Base-by-base conservation (phyloP, 768 basidiomycete genomes). In the Cyathus striatus region DNA sequence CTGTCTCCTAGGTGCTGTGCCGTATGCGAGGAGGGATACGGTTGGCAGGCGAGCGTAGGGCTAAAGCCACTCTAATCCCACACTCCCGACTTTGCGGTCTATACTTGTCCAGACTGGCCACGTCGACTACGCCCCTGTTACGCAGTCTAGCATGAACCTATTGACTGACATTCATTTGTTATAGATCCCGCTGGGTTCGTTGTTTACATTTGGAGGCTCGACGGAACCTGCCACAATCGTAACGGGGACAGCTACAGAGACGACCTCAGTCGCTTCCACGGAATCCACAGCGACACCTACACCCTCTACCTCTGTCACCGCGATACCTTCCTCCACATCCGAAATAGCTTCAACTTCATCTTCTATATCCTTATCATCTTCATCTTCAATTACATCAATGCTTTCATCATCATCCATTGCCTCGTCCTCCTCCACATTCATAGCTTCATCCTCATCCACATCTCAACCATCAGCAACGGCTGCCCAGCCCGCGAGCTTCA, bases 171-270 rank as follows among this genome's bases (percentile, higher is more conserved):
- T 38, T 36, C 20, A 7, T 16, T 30, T 38, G 36, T 16, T 49
- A 4, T 42, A 90, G 87, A 88, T 91, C 51, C 89, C 89, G 23
- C 66, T 91, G 23, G 83, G 78, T 35, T 63, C 79, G 23, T 69
- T 78, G 26, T 91, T 81, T 75, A 79, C 76, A 10, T 91, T 76
- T 52, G 89, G 88, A 50, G 88, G 88, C 25, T 66, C 77, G n/a
- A 77, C 83, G 25, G 54, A 35, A 23, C 50, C 42, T 24, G 44
- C 26, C 40, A 55, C 63, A 24, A 50, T 62, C 17, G 52, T 67
- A 38, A 51, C 64, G 57, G 53, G 56, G 59, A 50, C 70, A 32
- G 56, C 26, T 13, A 30, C 64, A 56, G 53, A 57, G 58, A 49
- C 69, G 36, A 56, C 59, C 10, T 46, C 56, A 16, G 55, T 63